Evolutionary conservation across 1,284 basidiomycete species (phyloP), one percentile per base, ranked within the genome.

Genomic region (Heterobasidion parviporum): DNA sequence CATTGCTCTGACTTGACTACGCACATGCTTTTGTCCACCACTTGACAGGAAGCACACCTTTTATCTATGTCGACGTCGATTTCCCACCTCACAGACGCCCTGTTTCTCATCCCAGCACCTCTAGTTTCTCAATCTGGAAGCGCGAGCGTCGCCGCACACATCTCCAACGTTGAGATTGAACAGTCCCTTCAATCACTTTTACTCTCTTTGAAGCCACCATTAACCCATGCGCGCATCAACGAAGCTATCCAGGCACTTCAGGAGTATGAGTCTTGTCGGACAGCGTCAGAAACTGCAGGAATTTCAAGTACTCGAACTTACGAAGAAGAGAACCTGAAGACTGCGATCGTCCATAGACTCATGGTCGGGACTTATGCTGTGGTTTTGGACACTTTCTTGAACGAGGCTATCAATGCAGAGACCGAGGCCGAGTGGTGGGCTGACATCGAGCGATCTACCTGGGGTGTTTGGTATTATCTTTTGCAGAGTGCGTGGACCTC

Each of bases 351-450:
- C 8, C 69, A 72, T 49, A 80, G 75, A 63, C 61, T 85, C 12
- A 68, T 80, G 1, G 73, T 83, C 12, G 76, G 75, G 14, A 57
- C 87, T 10, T 90, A 90, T 64, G 74, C 79, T 1, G 73, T 81
- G 48, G 74, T 78, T 1, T 67, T 90, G 61, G 76, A 86, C 56
- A 63, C 72, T 15, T 81, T 80, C 60, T 65, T 91, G 56, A 63
- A 72, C 10, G 81, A 89, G 62, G 85, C 88, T 4, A 75, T 77
- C 10, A 68, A 81, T 46, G 79, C 80, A 7, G 87, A 91, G 63
- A 69, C 74, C 6, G 87, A 89, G 61, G 80, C 83, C 9, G 82
- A 89, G 56, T 91, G 87, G 87, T 91, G 89, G 88, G 73, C 75
- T 16, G 81, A 85, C 53, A 65, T 86, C 49, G 82, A 80, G 58